A percentile compares a stretch with the other conserved stretches of the same genome.
Conservation (phyloP, 768 basidiomycete species). For the Chalciporus piperatus region DNA sequence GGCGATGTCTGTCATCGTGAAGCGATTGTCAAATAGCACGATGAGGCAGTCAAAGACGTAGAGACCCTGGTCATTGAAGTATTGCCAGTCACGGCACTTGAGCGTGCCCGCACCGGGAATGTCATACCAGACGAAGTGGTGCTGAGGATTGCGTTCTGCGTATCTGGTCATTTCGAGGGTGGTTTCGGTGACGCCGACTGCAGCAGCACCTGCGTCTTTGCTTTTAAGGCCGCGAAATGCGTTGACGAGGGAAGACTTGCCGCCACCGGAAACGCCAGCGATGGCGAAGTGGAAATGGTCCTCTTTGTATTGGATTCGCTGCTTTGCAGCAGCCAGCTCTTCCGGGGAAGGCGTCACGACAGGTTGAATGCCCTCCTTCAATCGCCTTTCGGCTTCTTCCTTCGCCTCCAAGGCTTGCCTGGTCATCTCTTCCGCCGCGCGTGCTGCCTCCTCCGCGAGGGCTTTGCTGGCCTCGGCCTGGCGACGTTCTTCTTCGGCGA, state of each 20-base stretch:
- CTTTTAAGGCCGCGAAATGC: slow-evolving; percentile 31
- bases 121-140: slow-evolving; percentile 34
- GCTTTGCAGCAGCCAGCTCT: slow-evolving; percentile 19
- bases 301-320: slow-evolving; percentile 19
- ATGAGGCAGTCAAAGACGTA: slow-evolving; percentile 37
- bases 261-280: slow-evolving; percentile 33
- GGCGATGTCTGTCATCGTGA: slow-evolving; percentile 33
- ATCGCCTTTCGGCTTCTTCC: slow-evolving; percentile 15
- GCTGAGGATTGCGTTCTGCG: slow-evolving; percentile 16
- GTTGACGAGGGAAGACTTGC: slow-evolving; percentile 37
- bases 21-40: slow-evolving; percentile 32
- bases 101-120: slow-evolving; percentile 36
- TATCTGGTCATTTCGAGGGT: slow-evolving; percentile 27
- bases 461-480: slow-evolving; percentile 5
- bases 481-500: slow-evolving; percentile 10
- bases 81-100: slow-evolving; percentile 33
- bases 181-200: slow-evolving; percentile 30
- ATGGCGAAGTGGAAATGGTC: slow-evolving; percentile 32
- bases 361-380: slow-evolving; percentile 27
- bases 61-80: slow-evolving; percentile 36
- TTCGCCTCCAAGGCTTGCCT: slow-evolving; percentile 3
- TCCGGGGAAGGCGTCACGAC: slow-evolving; percentile 19
- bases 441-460: slow-evolving; percentile 6
- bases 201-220: slow-evolving; percentile 21
- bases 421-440: slow-evolving; percentile 14